These are phyloP conservation scores for Kluyveromyces sp. DNA, from an alignment of 1,139 yeast species.

Conservation along the genomic window DNA sequence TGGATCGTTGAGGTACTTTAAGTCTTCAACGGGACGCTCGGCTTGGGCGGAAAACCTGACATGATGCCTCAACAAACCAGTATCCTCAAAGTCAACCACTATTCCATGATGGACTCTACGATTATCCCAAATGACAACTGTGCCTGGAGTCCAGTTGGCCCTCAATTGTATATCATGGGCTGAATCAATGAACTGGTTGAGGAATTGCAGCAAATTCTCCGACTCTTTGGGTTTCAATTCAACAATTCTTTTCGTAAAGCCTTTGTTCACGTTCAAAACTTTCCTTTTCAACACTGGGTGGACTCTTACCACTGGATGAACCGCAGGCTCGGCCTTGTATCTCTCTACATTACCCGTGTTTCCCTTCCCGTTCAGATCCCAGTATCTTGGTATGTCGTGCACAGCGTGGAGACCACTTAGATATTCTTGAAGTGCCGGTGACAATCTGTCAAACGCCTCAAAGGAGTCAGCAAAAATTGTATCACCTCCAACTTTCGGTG, in stretches of 20 bases:
- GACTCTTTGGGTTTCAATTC: slow-evolving; percentile 64
- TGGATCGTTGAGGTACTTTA: slow-evolving; percentile 16
- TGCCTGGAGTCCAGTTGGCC: slow-evolving; percentile 49
- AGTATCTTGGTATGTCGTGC: slow-evolving; percentile 57
- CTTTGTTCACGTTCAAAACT: slow-evolving; percentile 50
- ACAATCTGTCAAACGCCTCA: slow-evolving; percentile 63
- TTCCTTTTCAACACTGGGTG: slow-evolving; percentile 65
- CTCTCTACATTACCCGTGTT: slow-evolving; percentile 58
- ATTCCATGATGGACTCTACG: slow-evolving; percentile 60
- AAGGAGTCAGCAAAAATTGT: slow-evolving; percentile 60
- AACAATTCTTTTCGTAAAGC: slow-evolving; percentile 56
- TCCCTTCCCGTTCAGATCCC: slow-evolving; percentile 48
- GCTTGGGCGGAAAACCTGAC: slow-evolving; percentile 60
- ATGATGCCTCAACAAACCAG: slow-evolving; percentile 50
- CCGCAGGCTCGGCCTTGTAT: slow-evolving; percentile 24
- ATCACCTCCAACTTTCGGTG: slow-evolving; percentile 65
- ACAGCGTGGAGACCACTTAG: slow-evolving; percentile 52
- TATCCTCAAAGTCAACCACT: slow-evolving; percentile 52
- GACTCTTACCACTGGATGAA: slow-evolving; percentile 63
- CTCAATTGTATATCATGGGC: slow-evolving; percentile 48
- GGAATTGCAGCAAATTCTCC: slow-evolving; percentile 46
- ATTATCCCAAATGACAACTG: slow-evolving; percentile 70
- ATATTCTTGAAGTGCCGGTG: slow-evolving; percentile 51
- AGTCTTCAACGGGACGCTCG: slow-evolving; percentile 19
- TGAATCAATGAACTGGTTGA: slow-evolving; percentile 45